phyloP scores from a whole-genome alignment of 1,284 basidiomycete genomes.

The Cutaneotrichosporon sp. region DNA sequence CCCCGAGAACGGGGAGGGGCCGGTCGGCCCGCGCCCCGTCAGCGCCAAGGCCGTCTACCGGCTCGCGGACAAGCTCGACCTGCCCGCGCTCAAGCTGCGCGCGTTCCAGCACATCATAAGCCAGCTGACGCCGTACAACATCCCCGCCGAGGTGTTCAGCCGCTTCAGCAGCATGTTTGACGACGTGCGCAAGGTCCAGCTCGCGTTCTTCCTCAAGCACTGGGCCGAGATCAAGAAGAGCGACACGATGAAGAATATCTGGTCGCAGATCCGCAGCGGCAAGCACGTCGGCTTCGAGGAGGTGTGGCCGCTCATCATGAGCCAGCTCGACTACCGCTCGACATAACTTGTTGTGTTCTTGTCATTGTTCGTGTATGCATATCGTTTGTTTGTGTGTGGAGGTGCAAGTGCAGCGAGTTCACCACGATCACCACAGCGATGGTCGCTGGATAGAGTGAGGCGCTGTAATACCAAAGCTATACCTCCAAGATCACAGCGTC shows the following conservation, averaged over 20 bases:
- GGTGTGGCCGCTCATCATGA: conserved; percentile 41
- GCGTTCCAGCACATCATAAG: conserved; percentile 68
- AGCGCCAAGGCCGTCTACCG: conserved; percentile 86
- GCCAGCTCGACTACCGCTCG: conserved; percentile 32
- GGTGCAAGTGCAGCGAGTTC: no score
- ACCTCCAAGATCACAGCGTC: no score
- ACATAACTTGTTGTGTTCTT: neutral
- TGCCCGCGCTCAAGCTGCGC: conserved; percentile 47
- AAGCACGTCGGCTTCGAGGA: conserved; percentile 73
- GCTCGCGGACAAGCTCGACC: conserved; percentile 68
- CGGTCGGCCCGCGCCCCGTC: conserved; percentile 64
- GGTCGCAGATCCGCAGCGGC: conserved; percentile 76
- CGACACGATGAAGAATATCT: conserved; percentile 77
- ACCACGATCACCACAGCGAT: no score
- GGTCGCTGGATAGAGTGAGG: no score
- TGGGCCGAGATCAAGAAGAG: conserved; percentile 79
- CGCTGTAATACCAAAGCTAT: no score
- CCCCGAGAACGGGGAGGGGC: neutral
- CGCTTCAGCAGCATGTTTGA: conserved; percentile 79
- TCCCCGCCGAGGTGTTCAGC: conserved; percentile 82
- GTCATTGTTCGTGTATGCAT: neutral
- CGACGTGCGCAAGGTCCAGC: conserved; percentile 77
- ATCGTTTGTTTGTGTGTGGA: no score
- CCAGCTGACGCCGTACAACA: conserved; percentile 73
- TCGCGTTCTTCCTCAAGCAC: conserved; percentile 73